Conservation (phyloP, 495 filamentous ascomycete genomes). For the Mytilinidion resinicola region DNA sequence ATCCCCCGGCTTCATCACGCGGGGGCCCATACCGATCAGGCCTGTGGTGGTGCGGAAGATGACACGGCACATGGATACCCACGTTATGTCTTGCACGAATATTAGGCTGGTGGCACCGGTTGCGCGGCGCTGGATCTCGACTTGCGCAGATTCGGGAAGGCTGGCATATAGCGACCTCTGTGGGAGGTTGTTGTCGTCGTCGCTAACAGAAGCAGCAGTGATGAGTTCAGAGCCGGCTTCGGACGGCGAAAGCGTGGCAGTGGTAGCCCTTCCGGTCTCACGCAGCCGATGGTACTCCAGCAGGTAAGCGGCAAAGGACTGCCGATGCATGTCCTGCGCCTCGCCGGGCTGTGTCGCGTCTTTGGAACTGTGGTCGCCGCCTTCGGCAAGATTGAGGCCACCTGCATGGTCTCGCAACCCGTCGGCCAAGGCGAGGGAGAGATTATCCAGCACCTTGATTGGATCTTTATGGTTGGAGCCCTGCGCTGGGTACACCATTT, state of each 20-base stretch:
- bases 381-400: not conserved
- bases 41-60: not conserved
- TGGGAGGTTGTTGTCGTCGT: not conserved
- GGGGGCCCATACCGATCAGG: not conserved
- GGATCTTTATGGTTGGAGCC: not conserved
- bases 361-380: not conserved
- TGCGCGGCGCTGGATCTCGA: not conserved
- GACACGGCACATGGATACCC: slow-evolving; percentile 2
- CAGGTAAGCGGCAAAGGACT: slow-evolving; percentile 1
- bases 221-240: not conserved
- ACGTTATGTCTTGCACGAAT: not conserved
- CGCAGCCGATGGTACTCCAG: not conserved
- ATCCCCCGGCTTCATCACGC: not conserved
- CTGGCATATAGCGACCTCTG: not conserved
- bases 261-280: no score
- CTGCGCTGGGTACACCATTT: not conserved
- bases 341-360: not conserved
- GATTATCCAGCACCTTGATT: not conserved
- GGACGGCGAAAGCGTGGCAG: no score
- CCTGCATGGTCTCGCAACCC: not conserved
- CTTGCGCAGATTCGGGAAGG: not conserved
- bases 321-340: not conserved
- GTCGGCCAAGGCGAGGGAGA: not conserved
- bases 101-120: not conserved
- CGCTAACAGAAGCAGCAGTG: not conserved